phyloP scores from a whole-genome alignment of 2,329 filamentous ascomycete species.

The Nectriaceae sp. region DNA sequence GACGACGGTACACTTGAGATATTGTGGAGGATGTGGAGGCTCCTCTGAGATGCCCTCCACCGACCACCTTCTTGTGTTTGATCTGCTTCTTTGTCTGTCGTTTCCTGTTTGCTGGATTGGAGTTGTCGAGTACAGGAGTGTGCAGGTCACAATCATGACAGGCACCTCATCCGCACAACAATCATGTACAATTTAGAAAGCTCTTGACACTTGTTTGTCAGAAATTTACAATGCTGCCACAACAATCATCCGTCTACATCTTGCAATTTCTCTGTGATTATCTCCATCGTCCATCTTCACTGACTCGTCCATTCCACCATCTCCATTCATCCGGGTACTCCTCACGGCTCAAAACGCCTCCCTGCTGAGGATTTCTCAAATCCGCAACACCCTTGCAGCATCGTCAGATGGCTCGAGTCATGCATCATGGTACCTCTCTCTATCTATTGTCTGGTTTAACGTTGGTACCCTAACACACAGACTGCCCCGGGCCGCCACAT shows the following conservation, averaged over 20 bases:
- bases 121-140: slow-evolving; percentile 29
- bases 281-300: neutral
- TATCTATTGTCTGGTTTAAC: neutral
- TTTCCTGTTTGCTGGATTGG: slow-evolving; percentile 28
- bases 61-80: slow-evolving; percentile 40
- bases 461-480: neutral
- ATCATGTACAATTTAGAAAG: slow-evolving; percentile 26
- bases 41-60: slow-evolving; percentile 2
- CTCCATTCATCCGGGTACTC: no score
- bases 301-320: neutral
- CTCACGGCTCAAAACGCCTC: neutral
- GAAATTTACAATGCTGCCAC: slow-evolving; percentile 30
- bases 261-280: neutral
- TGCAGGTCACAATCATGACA: slow-evolving; percentile 35
- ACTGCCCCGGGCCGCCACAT: neutral
- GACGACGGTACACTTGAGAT: slow-evolving; percentile 32
- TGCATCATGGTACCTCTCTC: neutral
- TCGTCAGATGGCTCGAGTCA: neutral
- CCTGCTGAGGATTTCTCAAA: neutral
- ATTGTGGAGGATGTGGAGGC: slow-evolving; percentile 16
- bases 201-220: slow-evolving; percentile 21
- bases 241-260: neutral
- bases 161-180: slow-evolving; percentile 27
- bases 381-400: neutral
- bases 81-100: slow-evolving; percentile 36